Evolutionary conservation across 441 rosid species (phyloP).

Genomic region (Hura crepitans): DNA sequence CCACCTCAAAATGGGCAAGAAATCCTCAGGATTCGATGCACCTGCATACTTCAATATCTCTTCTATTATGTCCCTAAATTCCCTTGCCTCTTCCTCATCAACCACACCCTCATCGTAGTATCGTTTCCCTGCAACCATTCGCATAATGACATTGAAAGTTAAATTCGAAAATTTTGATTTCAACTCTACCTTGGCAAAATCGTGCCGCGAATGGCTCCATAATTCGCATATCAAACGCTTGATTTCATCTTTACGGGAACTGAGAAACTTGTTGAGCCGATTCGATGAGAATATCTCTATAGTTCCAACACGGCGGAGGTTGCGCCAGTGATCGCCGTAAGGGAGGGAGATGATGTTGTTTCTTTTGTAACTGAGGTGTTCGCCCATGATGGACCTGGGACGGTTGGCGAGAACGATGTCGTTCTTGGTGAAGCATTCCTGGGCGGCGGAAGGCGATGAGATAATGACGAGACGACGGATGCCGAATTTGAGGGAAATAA

Average conservation of each 20-base stretch:
- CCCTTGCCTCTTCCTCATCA: conserved; percentile 25
- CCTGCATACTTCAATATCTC: conserved; percentile 12
- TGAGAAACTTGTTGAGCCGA: conserved; percentile 32
- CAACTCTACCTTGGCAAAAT: conserved; percentile 33
- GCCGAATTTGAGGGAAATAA: conserved; percentile 41
- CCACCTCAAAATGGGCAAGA: conserved; percentile 15
- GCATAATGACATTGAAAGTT: conserved; percentile 39
- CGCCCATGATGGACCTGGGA: conserved; percentile 28
- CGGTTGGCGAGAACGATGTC: conserved; percentile 53
- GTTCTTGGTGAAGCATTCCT: conserved; percentile 48
- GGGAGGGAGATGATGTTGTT: conserved; percentile 27
- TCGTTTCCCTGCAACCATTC: conserved; percentile 48
- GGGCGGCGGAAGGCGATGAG: conserved; percentile 36
- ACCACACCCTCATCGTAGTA: conserved; percentile 35
- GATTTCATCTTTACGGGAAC: conserved; percentile 38
- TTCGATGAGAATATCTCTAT: conserved; percentile 40
- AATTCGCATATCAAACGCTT: too few relatives aligned
- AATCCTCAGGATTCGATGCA: conserved; percentile 30
- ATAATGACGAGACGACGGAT: conserved; percentile 36
- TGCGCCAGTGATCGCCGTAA: conserved; percentile 61
- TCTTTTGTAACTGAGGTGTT: conserved; percentile 38
- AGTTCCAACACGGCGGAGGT: conserved; percentile 47
- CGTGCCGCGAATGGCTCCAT: conserved; percentile 21
- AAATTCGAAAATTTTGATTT: conserved; percentile 33
- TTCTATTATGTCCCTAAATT: conserved; percentile 23